These are phyloP conservation scores for Dictyostelium capitatum DNA, from an alignment of 78 protist species.

Conservation along the genomic window DNA sequence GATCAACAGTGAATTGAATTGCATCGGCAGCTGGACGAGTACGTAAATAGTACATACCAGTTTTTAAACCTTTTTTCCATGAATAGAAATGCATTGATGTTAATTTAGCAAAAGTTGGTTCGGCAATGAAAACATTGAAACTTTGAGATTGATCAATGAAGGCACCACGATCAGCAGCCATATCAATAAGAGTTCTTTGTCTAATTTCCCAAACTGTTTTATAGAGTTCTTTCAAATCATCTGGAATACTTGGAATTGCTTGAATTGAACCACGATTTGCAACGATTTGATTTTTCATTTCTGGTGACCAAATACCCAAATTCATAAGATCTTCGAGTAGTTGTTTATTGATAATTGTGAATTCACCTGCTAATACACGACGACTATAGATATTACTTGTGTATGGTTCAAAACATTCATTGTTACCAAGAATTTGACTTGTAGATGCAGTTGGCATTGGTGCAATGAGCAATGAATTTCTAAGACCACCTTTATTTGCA, in stretches of 20 bases:
- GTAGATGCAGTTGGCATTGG: conserved; percentile 99
- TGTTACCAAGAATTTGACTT: conserved; percentile 99
- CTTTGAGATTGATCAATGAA: conserved; percentile 97
- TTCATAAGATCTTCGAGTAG: conserved; percentile 94
- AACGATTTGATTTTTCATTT: conserved; percentile 91
- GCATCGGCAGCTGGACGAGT: conserved; percentile 97
- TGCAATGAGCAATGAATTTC: conserved; percentile 98
- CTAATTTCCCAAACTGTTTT: conserved; percentile 99
- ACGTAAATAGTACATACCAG: conserved; percentile 99
- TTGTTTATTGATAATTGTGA: conserved; percentile 96
- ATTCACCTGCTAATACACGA: conserved; percentile 98
- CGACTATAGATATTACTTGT: conserved; percentile 98
- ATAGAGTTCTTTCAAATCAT: conserved; percentile 92
- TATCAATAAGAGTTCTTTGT: conserved; percentile 95
- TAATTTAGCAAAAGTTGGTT: conserved; percentile 93
- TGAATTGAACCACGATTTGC: conserved; percentile 95
- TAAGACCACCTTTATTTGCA: conserved; percentile 87
- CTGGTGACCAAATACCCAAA: conserved; percentile 94
- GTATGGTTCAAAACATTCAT: conserved; percentile 99
- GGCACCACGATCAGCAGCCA: conserved; percentile 99
- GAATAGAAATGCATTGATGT: conserved; percentile 99
- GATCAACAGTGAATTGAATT: conserved; percentile 98
- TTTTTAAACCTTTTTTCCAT: conserved; percentile 98
- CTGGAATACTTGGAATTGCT: conserved; percentile 93
- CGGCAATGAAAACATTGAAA: conserved; percentile 95